These are phyloP conservation scores for Nothopassalora personata DNA, from an alignment of 2,329 filamentous ascomycete species.

Conservation along the genomic window DNA sequence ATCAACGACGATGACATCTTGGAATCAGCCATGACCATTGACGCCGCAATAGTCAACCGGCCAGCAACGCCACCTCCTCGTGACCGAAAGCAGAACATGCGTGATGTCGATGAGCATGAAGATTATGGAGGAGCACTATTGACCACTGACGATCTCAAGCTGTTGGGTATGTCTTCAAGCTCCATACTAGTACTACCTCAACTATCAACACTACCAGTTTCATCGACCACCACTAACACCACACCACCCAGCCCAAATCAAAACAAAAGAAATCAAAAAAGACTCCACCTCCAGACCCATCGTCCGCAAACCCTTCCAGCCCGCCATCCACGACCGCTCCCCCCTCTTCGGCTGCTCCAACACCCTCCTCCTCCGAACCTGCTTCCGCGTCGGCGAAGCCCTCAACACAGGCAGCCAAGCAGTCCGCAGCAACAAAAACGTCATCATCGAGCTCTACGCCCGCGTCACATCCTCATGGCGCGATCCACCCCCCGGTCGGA, in stretches of 20 bases:
- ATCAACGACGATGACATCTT: slow-evolving; percentile 15
- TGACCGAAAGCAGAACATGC: slow-evolving; percentile 25
- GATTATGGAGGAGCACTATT: slow-evolving; percentile 30
- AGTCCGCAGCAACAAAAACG: slow-evolving; percentile 44
- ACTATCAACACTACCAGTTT: neutral
- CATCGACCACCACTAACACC: neutral
- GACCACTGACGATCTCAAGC: slow-evolving; percentile 19
- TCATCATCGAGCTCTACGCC: slow-evolving; percentile 59
- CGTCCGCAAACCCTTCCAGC: slow-evolving; percentile 49
- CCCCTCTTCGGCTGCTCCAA: slow-evolving; percentile 50
- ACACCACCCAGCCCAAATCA: slow-evolving; percentile 3
- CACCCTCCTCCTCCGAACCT: slow-evolving; percentile 2
- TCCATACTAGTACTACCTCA: neutral
- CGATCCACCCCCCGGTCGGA: slow-evolving; percentile 37
- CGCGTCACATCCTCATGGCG: slow-evolving; percentile 55
- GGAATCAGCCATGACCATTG: slow-evolving; percentile 10
- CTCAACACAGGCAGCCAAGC: slow-evolving; percentile 46
- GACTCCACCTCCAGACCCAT: slow-evolving; percentile 39
- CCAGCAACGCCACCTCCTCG: slow-evolving; percentile 20
- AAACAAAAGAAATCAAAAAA: neutral
- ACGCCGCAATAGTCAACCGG: slow-evolving; percentile 12
- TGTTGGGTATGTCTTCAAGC: slow-evolving; percentile 19
- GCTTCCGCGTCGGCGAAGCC: slow-evolving; percentile 39
- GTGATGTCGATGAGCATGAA: slow-evolving; percentile 27
- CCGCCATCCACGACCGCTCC: slow-evolving; percentile 47